phyloP scores from a whole-genome alignment of 2,329 filamentous ascomycete species.

The Trichothecium sympodiale region DNA sequence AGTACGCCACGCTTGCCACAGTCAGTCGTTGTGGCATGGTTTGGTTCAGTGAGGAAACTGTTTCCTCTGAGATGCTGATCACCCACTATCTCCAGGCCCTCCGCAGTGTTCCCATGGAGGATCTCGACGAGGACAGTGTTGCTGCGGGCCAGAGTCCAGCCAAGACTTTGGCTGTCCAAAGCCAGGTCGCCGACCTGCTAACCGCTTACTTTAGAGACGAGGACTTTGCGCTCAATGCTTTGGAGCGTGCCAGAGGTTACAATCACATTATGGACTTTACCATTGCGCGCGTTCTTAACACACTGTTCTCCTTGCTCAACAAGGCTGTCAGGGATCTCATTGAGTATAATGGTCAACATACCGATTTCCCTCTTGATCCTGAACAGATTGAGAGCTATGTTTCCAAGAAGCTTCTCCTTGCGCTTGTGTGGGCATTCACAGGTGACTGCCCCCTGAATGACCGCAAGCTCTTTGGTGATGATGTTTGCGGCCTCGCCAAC shows the following conservation, averaged over 20 bases:
- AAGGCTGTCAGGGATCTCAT: constrained; percentile 86
- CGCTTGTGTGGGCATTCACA: constrained; percentile 89
- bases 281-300: constrained; percentile 77
- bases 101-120: constrained; percentile 76
- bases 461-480: constrained; percentile 82
- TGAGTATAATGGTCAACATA: constrained; percentile 90
- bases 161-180: constrained; percentile 69
- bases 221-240: constrained; percentile 66
- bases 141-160: constrained; percentile 64
- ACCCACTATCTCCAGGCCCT: constrained; percentile 80
- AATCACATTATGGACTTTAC: constrained; percentile 99
- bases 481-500: constrained; percentile 68
- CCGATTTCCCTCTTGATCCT: constrained; percentile 83
- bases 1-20: constrained; percentile 95
- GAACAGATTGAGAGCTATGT: constrained; percentile 85
- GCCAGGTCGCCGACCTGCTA: constrained; percentile 68
- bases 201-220: constrained; percentile 66
- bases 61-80: constrained; percentile 87
- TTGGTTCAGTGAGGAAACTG: constrained; percentile 98
- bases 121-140: constrained; percentile 85
- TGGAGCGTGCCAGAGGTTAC: constrained; percentile 67
- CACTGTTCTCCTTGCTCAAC: constrained; percentile 89
- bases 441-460: constrained; percentile 86
- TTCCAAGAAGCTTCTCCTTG: constrained; percentile 87
- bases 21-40: constrained; percentile 99